Percentiles rank a stretch among this genome's conserved stretches.
Evolutionary conservation across 495 filamentous ascomycete genomes (phyloP).

Genomic region (Penicillium manginii): DNA sequence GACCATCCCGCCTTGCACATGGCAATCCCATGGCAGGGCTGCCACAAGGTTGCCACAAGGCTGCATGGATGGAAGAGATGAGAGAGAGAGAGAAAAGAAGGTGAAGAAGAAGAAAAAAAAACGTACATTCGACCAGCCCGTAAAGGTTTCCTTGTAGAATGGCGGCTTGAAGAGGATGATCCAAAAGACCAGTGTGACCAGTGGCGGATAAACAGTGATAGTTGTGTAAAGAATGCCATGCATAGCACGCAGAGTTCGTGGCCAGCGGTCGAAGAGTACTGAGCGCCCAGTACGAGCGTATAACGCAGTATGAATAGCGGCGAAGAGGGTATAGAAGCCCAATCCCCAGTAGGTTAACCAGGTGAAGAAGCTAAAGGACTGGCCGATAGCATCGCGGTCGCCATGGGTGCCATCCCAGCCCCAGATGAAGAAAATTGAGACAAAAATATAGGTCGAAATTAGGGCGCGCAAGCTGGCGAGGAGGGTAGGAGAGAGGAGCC

Average conservation of each 20-base stretch:
- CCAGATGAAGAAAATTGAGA: constrained; percentile 69
- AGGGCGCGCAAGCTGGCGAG: constrained; percentile 62
- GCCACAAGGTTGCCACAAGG: too few species aligned
- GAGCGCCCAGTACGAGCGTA: constrained; percentile 61
- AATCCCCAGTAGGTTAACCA: constrained; percentile 78
- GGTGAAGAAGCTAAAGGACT: constrained; percentile 80
- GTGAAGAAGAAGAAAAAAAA: background rate
- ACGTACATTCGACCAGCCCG: constrained; percentile 68
- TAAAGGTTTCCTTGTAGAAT: constrained; percentile 56
- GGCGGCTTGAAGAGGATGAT: constrained; percentile 46
- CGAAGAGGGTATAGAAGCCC: constrained; percentile 73
- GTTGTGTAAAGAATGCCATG: constrained; percentile 70
- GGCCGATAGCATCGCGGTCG: constrained; percentile 42
- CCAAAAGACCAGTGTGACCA: constrained; percentile 64
- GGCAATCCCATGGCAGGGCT: background rate
- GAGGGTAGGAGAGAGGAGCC: constrained; percentile 67
- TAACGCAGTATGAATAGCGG: constrained; percentile 65
- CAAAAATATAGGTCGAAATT: constrained; percentile 71
- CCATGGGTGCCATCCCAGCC: constrained; percentile 56
- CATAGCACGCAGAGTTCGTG: constrained; percentile 62
- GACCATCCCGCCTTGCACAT: background rate
- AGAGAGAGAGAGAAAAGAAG: background rate
- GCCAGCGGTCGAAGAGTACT: constrained; percentile 64
- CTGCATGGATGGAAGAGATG: background rate
- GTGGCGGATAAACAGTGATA: constrained; percentile 68